These are phyloP conservation scores for Niveomyces coronatus DNA, from an alignment of 2,329 filamentous ascomycete genomes.

Conservation along the genomic window DNA sequence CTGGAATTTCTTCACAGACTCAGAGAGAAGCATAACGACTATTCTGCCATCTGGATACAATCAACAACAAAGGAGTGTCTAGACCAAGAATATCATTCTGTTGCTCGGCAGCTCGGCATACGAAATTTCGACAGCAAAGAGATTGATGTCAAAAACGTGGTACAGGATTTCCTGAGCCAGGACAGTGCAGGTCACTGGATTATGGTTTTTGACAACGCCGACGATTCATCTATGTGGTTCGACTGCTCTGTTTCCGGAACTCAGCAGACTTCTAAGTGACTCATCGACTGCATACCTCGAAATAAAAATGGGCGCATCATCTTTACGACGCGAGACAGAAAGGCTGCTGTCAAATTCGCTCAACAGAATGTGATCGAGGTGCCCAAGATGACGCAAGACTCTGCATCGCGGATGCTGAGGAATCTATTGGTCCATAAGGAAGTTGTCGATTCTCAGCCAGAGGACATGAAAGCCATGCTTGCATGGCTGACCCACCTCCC, in stretches of 20 bases:
- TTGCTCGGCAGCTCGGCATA: conserved; percentile 6
- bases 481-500: conserved; percentile 22
- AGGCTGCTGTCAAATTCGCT: conserved; percentile 7
- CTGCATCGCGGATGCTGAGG: not conserved
- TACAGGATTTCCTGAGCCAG: conserved; percentile 1
- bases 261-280: not conserved
- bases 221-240: conserved; percentile 9
- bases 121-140: not conserved
- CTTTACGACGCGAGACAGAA: conserved; percentile 10
- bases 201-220: conserved; percentile 10
- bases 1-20: conserved; percentile 4
- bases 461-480: not conserved
- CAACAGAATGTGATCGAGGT: conserved; percentile 3
- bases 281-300: conserved; percentile 8
- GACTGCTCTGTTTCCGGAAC: not conserved
- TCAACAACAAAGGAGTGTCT: conserved; percentile 5
- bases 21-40: not conserved
- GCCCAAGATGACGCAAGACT: conserved; percentile 2
- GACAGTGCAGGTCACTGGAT: conserved; percentile 9
- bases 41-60: conserved; percentile 9
- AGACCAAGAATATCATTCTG: conserved; percentile 3
- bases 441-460: too few relatives aligned
- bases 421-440: too few relatives aligned
- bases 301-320: conserved; percentile 8
- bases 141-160: conserved; percentile 7